A percentile compares a stretch with the other conserved stretches of the same genome.
Evolutionary conservation across 2,329 filamentous ascomycete genomes (phyloP).

Genomic region (Gnomoniopsis sp.): DNA sequence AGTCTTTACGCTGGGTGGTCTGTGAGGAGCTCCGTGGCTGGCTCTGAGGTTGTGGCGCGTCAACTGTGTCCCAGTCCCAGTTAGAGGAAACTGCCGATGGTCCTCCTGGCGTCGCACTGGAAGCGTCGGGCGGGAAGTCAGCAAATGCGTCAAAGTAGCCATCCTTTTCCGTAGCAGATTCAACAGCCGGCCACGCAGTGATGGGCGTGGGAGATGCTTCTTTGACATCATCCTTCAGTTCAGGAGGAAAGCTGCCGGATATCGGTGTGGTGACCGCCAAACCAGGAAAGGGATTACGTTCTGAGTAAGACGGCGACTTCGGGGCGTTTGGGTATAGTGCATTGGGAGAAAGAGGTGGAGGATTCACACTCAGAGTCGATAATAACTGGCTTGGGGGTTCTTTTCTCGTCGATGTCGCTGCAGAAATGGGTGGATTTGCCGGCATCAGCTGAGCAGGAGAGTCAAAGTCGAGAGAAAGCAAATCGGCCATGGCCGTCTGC

Average conservation of each 20-base stretch:
- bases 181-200: conserved; percentile 20
- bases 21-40: conserved; percentile 12
- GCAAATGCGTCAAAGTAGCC: conserved; percentile 53
- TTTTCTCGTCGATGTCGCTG: conserved; percentile 25
- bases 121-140: conserved; percentile 32
- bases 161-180: conserved; percentile 29
- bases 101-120: conserved; percentile 16
- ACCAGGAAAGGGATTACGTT: conserved; percentile 47
- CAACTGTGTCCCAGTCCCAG: conserved; percentile 51
- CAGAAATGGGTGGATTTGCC: conserved; percentile 28
- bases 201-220: conserved; percentile 26
- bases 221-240: conserved; percentile 28
- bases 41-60: conserved; percentile 23
- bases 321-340: conserved; percentile 41
- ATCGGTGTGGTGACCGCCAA: conserved; percentile 39
- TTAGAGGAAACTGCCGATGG: conserved; percentile 22
- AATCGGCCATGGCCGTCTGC: conserved; percentile 27
- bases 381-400: conserved; percentile 28
- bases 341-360: conserved; percentile 19
- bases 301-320: conserved; percentile 45
- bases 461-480: conserved; percentile 29
- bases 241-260: conserved; percentile 24
- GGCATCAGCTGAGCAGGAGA: conserved; percentile 2
- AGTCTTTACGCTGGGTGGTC: conserved; percentile 19
- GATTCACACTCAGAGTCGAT: conserved; percentile 26